Base-by-base conservation (phyloP, 176 grass and related monocot genomes). In the maize (Zea mays) region DNA sequence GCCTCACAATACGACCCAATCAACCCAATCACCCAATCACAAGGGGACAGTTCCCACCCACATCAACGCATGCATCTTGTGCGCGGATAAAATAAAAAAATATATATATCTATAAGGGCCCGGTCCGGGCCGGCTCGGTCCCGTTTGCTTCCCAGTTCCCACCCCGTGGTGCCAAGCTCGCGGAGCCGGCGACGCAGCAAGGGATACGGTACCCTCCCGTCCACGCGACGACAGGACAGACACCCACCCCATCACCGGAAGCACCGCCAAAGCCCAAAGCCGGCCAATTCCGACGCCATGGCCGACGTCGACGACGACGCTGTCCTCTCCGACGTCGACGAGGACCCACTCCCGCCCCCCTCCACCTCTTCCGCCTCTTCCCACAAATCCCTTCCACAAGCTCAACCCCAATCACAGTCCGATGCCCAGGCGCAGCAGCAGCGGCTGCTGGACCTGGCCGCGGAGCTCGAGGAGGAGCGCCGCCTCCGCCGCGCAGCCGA, bases 311-410 rank as follows among this genome's bases (percentile, higher is more conserved):
- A 88, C 44, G 81, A 86, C 46, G 84, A 62, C 67, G 83, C 84
- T 57, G 88, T 67, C 40, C 92, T 99, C 81, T 93, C 89, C 79
- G 96, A 99, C 79, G 87, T 99, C 74, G 96, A 99, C 72, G 92
- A 92, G 62, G 96, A 88, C 80, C 70, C 87, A 52, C 43, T 69
- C 74, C 79, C 65, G 12, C 81, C 70, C 2, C 82, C 82, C 2
- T 33, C 56, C 6, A 63, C 88, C 15, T 10, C 72, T 2, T 33
- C 33, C 44, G 3, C 61, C 11, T 1, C 90, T 5, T 48, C 90
- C 10, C 34, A 56, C 55, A 12, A 76, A 73, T 21, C 76, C 51
- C 62, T 71, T 21, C 39, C 45, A 7, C 67, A 34, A 3, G 20
- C 87, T 10, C 17, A 70, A 1, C 4, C 86, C 9, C 62, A 69